Conservation (phyloP, 2,329 filamentous ascomycete species). For the Paraphoma chrysanthemicola region DNA sequence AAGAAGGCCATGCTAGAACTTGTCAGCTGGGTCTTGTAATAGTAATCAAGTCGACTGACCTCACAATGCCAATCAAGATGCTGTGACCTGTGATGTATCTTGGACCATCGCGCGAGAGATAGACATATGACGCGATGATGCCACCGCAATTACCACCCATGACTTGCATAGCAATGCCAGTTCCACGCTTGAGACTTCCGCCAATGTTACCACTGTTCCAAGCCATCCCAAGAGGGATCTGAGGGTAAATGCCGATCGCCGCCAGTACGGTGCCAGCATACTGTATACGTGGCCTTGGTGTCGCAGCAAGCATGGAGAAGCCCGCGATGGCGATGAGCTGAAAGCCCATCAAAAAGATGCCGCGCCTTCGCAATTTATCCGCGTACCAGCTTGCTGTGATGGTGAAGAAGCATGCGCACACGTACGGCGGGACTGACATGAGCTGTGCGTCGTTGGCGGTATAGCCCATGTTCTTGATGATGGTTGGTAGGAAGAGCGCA, state of each 20-base stretch:
- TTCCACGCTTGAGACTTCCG: slow-evolving; percentile 61
- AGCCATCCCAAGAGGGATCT: slow-evolving; percentile 63
- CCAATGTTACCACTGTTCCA: slow-evolving; percentile 67
- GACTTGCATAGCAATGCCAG: slow-evolving; percentile 64
- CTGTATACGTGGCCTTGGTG: slow-evolving; percentile 32
- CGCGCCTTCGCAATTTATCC: slow-evolving; percentile 35
- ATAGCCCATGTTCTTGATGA: slow-evolving; percentile 71
- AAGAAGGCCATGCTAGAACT: slow-evolving; percentile 54
- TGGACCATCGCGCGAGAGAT: slow-evolving; percentile 52
- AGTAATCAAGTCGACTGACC: slow-evolving; percentile 32
- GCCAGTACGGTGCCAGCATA: slow-evolving; percentile 45
- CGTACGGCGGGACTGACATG: slow-evolving; percentile 65
- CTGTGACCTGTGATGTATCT: slow-evolving; percentile 56
- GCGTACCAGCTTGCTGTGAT: slow-evolving; percentile 40
- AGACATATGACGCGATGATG: slow-evolving; percentile 65
- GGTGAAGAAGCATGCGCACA: slow-evolving; percentile 50
- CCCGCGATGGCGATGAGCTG: slow-evolving; percentile 62
- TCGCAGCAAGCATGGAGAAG: slow-evolving; percentile 41
- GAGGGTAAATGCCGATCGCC: slow-evolving; percentile 59
- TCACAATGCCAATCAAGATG: slow-evolving; percentile 53
- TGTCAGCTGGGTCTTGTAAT: background rate
- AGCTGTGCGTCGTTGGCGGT: slow-evolving; percentile 49
- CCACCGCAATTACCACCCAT: slow-evolving; percentile 72
- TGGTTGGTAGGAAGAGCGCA: slow-evolving; percentile 60
- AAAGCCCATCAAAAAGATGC: slow-evolving; percentile 40